Percentiles rank a stretch among this genome's conserved stretches.
phyloP scores from a whole-genome alignment of 768 basidiomycete genomes.

The Auricularia sp. region DNA sequence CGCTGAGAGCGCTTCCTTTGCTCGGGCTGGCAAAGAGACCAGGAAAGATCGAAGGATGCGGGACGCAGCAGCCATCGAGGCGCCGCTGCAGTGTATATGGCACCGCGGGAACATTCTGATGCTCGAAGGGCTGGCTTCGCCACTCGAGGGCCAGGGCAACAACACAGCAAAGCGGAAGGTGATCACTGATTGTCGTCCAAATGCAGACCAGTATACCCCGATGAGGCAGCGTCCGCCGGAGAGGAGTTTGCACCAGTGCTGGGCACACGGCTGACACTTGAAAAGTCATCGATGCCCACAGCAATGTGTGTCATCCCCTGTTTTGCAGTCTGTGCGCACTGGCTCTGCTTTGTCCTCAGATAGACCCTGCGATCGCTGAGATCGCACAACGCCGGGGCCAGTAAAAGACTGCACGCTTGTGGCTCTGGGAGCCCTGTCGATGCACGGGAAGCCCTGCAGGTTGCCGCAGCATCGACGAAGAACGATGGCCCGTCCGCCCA shows the following conservation, averaged over 20 bases:
- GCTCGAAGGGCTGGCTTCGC: neutral
- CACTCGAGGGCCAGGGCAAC: neutral
- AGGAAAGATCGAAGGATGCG: neutral
- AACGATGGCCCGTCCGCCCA: neutral
- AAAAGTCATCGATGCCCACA: too few relatives aligned
- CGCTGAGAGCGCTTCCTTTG: neutral
- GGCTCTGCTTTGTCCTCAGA: too few relatives aligned
- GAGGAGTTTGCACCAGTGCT: neutral
- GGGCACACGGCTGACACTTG: too few relatives aligned
- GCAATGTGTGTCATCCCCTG: too few relatives aligned
- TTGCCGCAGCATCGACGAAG: neutral
- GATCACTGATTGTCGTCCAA: neutral
- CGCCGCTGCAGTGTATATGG: neutral
- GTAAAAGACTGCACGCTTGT: too few relatives aligned
- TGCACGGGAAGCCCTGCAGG: neutral
- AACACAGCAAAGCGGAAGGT: neutral
- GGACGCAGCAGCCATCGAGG: neutral
- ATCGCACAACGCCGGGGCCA: too few relatives aligned
- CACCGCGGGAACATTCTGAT: neutral
- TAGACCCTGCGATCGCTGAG: too few relatives aligned
- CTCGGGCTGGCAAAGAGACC: neutral
- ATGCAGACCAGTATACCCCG: neutral
- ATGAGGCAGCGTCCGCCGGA: neutral
- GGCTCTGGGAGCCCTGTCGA: too few relatives aligned
- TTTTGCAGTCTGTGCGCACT: too few relatives aligned